A percentile compares a stretch with the other conserved stretches of the same genome.
phyloP scores from a whole-genome alignment of 345 rosid genomes.

The Boechera stricta region DNA sequence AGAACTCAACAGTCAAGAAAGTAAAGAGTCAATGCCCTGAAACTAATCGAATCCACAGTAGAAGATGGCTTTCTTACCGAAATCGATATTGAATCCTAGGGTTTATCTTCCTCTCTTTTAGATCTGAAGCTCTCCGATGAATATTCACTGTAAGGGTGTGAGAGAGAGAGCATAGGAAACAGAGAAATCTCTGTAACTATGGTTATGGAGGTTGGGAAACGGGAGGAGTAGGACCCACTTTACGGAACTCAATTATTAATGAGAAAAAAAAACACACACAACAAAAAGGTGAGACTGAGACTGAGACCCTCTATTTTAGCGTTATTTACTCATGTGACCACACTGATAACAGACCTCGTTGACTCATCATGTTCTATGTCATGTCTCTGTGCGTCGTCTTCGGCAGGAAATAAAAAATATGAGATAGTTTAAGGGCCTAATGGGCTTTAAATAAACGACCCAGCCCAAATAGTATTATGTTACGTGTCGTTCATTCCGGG shows the following conservation, averaged over 20 bases:
- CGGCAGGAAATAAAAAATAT: neutral
- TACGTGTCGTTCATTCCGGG: conserved; percentile 28
- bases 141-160: conserved; percentile 30
- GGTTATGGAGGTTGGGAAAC: conserved; percentile 31
- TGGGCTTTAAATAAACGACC: neutral
- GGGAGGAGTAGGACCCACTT: conserved; percentile 38
- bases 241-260: conserved; percentile 35
- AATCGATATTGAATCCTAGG: neutral
- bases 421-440: neutral
- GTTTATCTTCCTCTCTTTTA: conserved; percentile 40
- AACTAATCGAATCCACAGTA: conserved; percentile 5
- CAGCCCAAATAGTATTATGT: conserved; percentile 18
- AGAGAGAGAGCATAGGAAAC: conserved; percentile 39
- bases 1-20: conserved; percentile 10
- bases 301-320: conserved; percentile 16
- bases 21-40: neutral
- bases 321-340: conserved; percentile 41
- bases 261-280: neutral
- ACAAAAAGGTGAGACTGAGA: neutral
- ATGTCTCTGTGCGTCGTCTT: conserved; percentile 4
- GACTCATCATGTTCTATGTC: conserved; percentile 14
- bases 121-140: conserved; percentile 52
- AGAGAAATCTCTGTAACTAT: conserved; percentile 39
- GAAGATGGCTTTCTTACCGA: conserved; percentile 11
- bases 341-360: conserved; percentile 14